Evolutionary conservation across 768 basidiomycete species (phyloP).

Genomic region (Amanita jacksonii): DNA sequence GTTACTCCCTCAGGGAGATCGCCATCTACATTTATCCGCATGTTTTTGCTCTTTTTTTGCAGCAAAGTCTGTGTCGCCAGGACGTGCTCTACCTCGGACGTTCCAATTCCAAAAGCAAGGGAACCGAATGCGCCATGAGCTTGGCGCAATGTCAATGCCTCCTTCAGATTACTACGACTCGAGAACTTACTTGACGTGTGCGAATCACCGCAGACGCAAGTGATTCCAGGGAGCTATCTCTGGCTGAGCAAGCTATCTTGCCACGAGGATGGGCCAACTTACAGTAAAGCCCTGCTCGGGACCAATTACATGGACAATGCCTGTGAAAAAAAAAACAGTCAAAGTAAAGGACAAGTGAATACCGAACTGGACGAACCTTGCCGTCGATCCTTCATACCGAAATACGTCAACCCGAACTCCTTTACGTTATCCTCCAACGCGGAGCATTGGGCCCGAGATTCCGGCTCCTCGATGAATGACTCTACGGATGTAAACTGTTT

Average conservation of each 20-base stretch:
- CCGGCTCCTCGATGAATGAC: constrained; percentile 74
- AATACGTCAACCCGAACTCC: constrained; percentile 87
- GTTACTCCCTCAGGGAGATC: constrained; percentile 71
- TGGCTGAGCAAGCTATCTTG: constrained; percentile 6
- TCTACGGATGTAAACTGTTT: constrained; percentile 65
- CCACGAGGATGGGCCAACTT: constrained; percentile 12
- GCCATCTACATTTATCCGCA: constrained; percentile 86
- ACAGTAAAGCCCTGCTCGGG: constrained; percentile 92
- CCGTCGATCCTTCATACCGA: constrained; percentile 81
- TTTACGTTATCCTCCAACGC: constrained; percentile 87
- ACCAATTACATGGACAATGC: constrained; percentile 84
- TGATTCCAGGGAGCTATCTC: constrained; percentile 70
- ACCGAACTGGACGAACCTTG: constrained; percentile 44
- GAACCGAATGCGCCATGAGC: constrained; percentile 92
- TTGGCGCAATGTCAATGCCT: constrained; percentile 18
- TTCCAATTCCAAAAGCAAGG: constrained; percentile 88
- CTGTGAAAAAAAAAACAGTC: constrained; percentile 15
- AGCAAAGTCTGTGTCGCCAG: constrained; percentile 86
- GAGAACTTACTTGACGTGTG: constrained; percentile 74
- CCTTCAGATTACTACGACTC: neutral
- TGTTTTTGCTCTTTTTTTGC: constrained; percentile 85
- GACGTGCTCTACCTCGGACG: constrained; percentile 91
- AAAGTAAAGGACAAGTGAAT: neutral
- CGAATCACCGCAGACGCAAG: constrained; percentile 87
- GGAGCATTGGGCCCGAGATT: constrained; percentile 74